Conservation (phyloP, 2,329 filamentous ascomycete species). For the Cercospora sp. region DNA sequence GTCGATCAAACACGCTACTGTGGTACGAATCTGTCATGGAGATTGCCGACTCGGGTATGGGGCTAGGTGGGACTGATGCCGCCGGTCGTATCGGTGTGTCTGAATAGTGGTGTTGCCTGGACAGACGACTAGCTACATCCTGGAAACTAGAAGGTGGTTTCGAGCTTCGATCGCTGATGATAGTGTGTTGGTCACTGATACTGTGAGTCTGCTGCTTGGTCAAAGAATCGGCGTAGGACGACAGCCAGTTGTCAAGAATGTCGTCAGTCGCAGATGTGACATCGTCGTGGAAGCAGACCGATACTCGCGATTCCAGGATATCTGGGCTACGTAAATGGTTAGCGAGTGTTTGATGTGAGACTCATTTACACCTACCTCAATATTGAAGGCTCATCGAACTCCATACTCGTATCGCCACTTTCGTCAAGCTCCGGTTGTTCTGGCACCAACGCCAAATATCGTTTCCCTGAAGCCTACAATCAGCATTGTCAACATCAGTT, state of each 20-base stretch:
- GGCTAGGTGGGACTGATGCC: slow-evolving; percentile 37
- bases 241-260: slow-evolving; percentile 35
- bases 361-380: slow-evolving; percentile 22
- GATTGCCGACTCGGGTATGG: slow-evolving; percentile 31
- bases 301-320: slow-evolving; percentile 38
- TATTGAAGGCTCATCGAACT: slow-evolving; percentile 19
- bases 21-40: slow-evolving; percentile 34
- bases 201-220: slow-evolving; percentile 25
- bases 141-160: slow-evolving; percentile 24
- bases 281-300: slow-evolving; percentile 38
- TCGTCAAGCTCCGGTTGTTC: slow-evolving; percentile 14
- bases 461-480: slow-evolving; percentile 27
- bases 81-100: slow-evolving; percentile 34
- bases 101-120: slow-evolving; percentile 24
- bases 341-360: neutral
- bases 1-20: slow-evolving; percentile 27
- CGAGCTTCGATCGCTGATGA: slow-evolving; percentile 16
- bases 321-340: slow-evolving; percentile 24
- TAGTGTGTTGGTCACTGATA: slow-evolving; percentile 13
- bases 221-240: slow-evolving; percentile 18
- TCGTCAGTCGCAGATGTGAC: slow-evolving; percentile 28
- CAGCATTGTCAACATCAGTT: slow-evolving; percentile 9
- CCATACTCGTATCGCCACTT: slow-evolving; percentile 1
- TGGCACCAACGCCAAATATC: slow-evolving; percentile 32
- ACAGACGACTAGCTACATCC: slow-evolving; percentile 24